These are phyloP conservation scores for Clausena lansium DNA, from an alignment of 345 rosid species.

Conservation along the genomic window DNA sequence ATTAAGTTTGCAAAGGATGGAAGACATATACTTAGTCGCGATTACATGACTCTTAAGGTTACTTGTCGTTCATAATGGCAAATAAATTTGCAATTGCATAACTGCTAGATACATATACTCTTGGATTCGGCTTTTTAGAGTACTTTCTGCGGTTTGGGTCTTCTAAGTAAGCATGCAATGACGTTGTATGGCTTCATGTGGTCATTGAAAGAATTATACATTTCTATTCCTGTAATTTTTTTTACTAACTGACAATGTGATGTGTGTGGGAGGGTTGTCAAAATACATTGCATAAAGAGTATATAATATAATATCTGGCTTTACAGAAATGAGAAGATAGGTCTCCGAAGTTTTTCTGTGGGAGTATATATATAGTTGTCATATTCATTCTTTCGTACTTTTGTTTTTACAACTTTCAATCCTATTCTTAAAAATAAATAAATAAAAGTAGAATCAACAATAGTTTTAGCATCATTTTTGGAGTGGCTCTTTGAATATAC, in stretches of 20 bases:
- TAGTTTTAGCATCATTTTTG: neutral
- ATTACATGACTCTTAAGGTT: constrained; percentile 99
- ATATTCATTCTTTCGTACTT: neutral
- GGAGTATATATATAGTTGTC: neutral
- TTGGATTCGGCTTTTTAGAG: neutral
- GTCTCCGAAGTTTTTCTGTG: neutral
- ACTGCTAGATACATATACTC: neutral
- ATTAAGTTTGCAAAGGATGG: constrained; percentile 89
- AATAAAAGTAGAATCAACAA: too few relatives aligned
- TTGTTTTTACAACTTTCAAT: neutral
- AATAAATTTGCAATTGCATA: constrained; percentile 9
- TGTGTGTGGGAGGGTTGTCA: neutral
- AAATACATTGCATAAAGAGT: neutral
- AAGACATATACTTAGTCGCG: constrained; percentile 92
- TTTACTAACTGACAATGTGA: too few relatives aligned
- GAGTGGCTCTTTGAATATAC: neutral
- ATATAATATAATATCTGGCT: neutral
- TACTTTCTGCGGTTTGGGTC: neutral
- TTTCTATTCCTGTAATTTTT: neutral
- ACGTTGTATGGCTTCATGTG: neutral
- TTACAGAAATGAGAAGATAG: neutral
- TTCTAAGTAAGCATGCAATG: neutral
- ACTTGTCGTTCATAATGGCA: constrained; percentile 3
- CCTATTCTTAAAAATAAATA: too few relatives aligned
- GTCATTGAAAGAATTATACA: neutral